phyloP scores from a whole-genome alignment of 2,329 filamentous ascomycete genomes.

The Hymenoscyphus linearis region DNA sequence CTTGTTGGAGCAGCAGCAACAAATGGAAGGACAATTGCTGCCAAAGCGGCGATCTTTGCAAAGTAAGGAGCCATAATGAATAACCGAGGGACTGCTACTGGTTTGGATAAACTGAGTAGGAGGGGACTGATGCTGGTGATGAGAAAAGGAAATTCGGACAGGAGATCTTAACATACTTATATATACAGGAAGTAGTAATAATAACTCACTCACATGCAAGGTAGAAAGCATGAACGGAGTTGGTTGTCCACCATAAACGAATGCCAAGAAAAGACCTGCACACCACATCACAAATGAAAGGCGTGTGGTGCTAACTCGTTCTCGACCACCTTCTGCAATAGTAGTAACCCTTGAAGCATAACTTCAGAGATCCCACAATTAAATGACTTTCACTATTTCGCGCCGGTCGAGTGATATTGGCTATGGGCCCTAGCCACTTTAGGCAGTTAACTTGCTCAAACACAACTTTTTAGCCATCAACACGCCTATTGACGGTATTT shows the following conservation, averaged over 20 bases:
- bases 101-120: neutral
- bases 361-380: neutral
- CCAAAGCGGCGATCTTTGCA: constrained; percentile 25
- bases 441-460: no score
- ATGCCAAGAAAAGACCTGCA: constrained; percentile 2
- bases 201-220: constrained; percentile 1
- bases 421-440: no score
- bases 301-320: neutral
- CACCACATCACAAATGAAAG: constrained; percentile 3
- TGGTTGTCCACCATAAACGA: constrained; percentile 1
- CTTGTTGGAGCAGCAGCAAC: constrained; percentile 27
- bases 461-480: no score
- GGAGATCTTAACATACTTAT: neutral
- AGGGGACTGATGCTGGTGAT: constrained; percentile 2
- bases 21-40: constrained; percentile 25
- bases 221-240: neutral
- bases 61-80: constrained; percentile 26
- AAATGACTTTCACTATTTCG: no score
- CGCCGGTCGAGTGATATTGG: no score
- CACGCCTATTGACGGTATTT: no score
- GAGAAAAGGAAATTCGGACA: neutral
- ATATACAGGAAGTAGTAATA: neutral
- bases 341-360: constrained; percentile 11
- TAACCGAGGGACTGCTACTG: constrained; percentile 1
- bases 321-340: constrained; percentile 19